Evolutionary conservation across 163 green algal genomes (phyloP), one percentile per base, ranked within the genome.

Genomic region (Scenedesmus sp.): DNA sequence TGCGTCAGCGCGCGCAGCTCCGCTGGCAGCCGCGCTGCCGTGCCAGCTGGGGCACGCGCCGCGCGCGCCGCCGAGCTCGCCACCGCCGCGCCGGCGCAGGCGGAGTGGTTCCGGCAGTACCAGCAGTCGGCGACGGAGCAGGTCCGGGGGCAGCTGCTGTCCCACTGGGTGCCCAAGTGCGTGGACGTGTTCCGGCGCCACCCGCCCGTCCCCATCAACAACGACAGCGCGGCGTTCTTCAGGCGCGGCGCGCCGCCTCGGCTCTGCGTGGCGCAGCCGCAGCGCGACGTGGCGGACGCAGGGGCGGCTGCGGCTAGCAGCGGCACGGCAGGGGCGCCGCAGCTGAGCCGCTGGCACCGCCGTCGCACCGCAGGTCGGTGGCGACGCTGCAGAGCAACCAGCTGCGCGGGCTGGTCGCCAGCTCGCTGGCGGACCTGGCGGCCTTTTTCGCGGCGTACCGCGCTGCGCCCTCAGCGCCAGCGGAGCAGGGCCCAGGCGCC

Each of bases 161-260:
- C 80, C 15, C 83, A 70, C 62, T 93, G 90, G 89, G 80, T 92
- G 45, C 87, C 88, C 7, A 92, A 92, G 73, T 88, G 74, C 57
- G 66, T 89, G 9, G 92, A 95, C 65, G 72, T 94, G 2, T 94
- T 95, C 81, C 86, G 89, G 36, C 81, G 84, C 26, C 77, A 92
- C 5, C 88, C 86, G 22, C 90, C 89, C 26, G 80, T 93, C 17
- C 92, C 86, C 79, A 94, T 94, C 76, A 94, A 96, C 79, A 87
- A 81, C 10, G 91, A 95, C 77, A 66, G 80, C 15, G 89, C 91
- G 15, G 88, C 90, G 14, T 95, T 92, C 87, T 95, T 70, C 87
- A 90, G 86, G 82, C 84, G 26, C 3, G 34, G 20, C 26, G 10
- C 11, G 34, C 1, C 15, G 18, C 22, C 1, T 26, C 48, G 1